These are phyloP conservation scores for Suillus americanus DNA, from an alignment of 768 basidiomycete genomes.

Conservation along the genomic window DNA sequence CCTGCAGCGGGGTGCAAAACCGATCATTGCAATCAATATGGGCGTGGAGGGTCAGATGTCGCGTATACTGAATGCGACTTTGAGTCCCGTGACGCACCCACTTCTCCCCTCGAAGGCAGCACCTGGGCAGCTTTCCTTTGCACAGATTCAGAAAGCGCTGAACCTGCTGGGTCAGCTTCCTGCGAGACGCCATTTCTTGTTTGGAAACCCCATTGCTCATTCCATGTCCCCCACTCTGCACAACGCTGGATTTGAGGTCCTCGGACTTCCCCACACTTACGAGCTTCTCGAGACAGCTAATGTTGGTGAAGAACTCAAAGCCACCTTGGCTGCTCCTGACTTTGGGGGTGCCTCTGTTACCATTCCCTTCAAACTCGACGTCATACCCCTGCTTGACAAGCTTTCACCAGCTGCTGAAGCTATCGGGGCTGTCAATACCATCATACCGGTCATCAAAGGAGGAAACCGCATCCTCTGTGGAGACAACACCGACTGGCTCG, in stretches of 20 bases:
- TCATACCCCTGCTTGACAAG: slow-evolving; percentile 80
- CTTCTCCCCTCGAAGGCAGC: slow-evolving; percentile 84
- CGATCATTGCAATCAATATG: slow-evolving; percentile 95
- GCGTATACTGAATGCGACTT: slow-evolving; percentile 78
- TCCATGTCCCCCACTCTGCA: slow-evolving; percentile 94
- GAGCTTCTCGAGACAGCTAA: slow-evolving; percentile 69
- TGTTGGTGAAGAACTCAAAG: slow-evolving; percentile 65
- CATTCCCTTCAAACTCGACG: slow-evolving; percentile 91
- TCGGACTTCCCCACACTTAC: slow-evolving; percentile 87
- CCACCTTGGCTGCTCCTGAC: slow-evolving; percentile 57
- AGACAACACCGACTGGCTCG: slow-evolving; percentile 97
- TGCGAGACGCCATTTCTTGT: slow-evolving; percentile 74
- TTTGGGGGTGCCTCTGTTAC: slow-evolving; percentile 98
- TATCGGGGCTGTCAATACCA: slow-evolving; percentile 96
- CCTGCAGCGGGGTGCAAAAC: slow-evolving; percentile 56
- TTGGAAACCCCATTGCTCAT: slow-evolving; percentile 84
- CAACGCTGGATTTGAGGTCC: slow-evolving; percentile 78
- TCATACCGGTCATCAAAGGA: slow-evolving; percentile 53
- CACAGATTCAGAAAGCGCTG: slow-evolving; percentile 80
- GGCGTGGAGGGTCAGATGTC: slow-evolving; percentile 87
- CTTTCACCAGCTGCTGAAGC: slow-evolving; percentile 78
- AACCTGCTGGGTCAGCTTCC: slow-evolving; percentile 81
- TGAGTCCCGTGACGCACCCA: slow-evolving; percentile 91
- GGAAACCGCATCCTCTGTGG: slow-evolving; percentile 61
- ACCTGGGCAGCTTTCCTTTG: slow-evolving; percentile 90